phyloP scores from a whole-genome alignment of 2,329 filamentous ascomycete species.

The Venturia nashicola region DNA sequence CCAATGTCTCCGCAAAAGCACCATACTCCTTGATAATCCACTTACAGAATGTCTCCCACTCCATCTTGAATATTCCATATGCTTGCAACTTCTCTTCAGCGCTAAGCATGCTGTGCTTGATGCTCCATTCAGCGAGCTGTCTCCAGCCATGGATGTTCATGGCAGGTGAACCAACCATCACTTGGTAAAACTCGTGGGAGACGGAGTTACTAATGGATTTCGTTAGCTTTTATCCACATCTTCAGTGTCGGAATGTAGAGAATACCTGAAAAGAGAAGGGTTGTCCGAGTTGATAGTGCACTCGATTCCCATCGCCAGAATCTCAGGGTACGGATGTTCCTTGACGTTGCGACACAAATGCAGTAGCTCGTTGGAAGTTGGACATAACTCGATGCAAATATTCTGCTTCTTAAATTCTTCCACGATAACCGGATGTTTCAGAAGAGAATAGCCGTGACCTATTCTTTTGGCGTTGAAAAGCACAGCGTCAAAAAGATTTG shows the following conservation, averaged over 20 bases:
- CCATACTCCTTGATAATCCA: constrained; percentile 34
- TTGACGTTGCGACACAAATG: constrained; percentile 54
- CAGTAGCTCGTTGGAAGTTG: constrained; percentile 65
- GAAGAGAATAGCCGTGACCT: constrained; percentile 59
- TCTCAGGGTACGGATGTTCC: constrained; percentile 54
- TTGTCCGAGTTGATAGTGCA: constrained; percentile 68
- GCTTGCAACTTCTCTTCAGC: constrained; percentile 27
- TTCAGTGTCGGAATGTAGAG: background rate
- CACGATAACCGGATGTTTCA: constrained; percentile 55
- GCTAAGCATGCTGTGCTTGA: constrained; percentile 31
- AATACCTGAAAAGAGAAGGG: constrained; percentile 56
- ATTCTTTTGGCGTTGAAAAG: constrained; percentile 56
- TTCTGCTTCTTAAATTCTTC: constrained; percentile 49
- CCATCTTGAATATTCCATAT: constrained; percentile 34
- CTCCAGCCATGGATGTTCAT: constrained; percentile 62
- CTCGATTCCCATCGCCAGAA: constrained; percentile 60
- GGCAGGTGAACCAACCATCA: constrained; percentile 54
- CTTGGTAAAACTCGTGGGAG: constrained; percentile 67
- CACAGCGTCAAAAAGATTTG: constrained; percentile 57
- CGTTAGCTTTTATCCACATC: background rate
- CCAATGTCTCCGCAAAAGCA: constrained; percentile 11
- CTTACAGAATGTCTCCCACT: constrained; percentile 48
- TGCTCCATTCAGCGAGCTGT: constrained; percentile 40
- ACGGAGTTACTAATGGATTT: constrained; percentile 45
- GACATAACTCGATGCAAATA: constrained; percentile 64